Base-by-base conservation (phyloP, 345 rosid genomes). In the Trapa incisa region DNA sequence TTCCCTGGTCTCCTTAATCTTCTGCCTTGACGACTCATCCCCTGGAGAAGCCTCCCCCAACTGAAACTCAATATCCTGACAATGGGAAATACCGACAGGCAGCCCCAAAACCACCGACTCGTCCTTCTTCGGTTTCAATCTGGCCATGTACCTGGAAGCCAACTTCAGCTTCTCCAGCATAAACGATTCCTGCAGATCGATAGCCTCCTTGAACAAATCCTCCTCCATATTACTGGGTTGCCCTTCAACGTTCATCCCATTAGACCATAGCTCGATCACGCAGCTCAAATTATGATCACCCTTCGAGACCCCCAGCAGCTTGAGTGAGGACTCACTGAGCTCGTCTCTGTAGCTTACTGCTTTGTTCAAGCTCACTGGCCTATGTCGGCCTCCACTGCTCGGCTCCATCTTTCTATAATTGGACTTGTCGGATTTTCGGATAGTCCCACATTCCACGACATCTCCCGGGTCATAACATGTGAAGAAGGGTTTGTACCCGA, bases 391-490 rank as follows among this genome's bases (percentile, higher is more conserved):
- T 43, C 66, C 74, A 4, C 72, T 69, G 71, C 75, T 74, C 48
- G 63, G 79, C 76, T 82, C 86, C 81, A 75, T 79, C 68, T 75
- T 87, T 1, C 9, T 53, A 35, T 42, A 77, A 65, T 76, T 73
- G 63, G 74, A 64, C 35, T 57, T 67, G 75, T 79, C 81, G 81
- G 83, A 83, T 79, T 73, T 88, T 81, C 85, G 86, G 57, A 88
- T 77, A 43, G 85, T 76, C 79, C 91, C 84, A 78, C 88, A 82
- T 65, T 93, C 97, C 5, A 90, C 91, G 53, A 88, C 92, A 54
- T 89, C 97, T 75, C 80, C 81, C 42, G 98, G 84, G 83, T 90
- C 98, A 77, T 85, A 87, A 71, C 98, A 93, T 41, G 82, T 83
- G 75, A 88, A 77, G 65, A 93, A 92, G 70, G 98, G 79, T 84